Evolutionary conservation across 2,329 filamentous ascomycete species (phyloP).

Genomic region (Fusarium pseudonygamai): DNA sequence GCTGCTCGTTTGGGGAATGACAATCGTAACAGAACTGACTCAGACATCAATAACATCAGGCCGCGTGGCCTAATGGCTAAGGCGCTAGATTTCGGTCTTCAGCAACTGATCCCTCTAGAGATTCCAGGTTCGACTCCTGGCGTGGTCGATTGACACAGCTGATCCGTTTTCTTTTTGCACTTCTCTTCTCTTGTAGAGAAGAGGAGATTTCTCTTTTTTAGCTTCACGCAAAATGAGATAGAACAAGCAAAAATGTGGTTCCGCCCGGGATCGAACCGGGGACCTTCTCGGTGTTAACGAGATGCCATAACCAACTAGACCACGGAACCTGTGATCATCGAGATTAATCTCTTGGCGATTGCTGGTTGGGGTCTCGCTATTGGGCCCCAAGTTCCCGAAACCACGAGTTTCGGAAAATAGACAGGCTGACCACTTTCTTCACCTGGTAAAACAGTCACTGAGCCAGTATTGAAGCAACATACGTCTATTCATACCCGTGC

Average conservation of each 20-base stretch:
- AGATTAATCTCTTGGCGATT: background rate
- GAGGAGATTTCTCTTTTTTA: background rate
- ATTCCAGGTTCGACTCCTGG: background rate
- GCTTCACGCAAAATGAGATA: background rate
- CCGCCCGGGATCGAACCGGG: conserved; percentile 24
- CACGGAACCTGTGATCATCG: conserved; percentile 3
- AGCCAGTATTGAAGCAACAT: background rate
- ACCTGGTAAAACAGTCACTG: background rate
- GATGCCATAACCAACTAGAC: conserved; percentile 29
- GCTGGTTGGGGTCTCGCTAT: background rate
- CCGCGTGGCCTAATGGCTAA: background rate
- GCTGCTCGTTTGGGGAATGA: background rate
- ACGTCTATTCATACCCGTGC: conserved; percentile 2
- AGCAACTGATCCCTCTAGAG: background rate
- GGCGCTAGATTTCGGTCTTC: background rate
- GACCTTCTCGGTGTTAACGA: conserved; percentile 28
- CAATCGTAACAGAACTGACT: accelerated
- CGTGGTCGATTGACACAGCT: background rate
- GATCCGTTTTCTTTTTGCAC: background rate
- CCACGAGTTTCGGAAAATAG: background rate
- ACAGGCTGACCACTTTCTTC: background rate
- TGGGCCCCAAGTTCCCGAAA: background rate
- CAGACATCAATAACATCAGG: background rate
- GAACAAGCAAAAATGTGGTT: conserved; percentile 8
- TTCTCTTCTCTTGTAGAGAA: too few relatives aligned